Evolutionary conservation across 345 rosid species (phyloP).

Genomic region (Stellera chamaejasme): DNA sequence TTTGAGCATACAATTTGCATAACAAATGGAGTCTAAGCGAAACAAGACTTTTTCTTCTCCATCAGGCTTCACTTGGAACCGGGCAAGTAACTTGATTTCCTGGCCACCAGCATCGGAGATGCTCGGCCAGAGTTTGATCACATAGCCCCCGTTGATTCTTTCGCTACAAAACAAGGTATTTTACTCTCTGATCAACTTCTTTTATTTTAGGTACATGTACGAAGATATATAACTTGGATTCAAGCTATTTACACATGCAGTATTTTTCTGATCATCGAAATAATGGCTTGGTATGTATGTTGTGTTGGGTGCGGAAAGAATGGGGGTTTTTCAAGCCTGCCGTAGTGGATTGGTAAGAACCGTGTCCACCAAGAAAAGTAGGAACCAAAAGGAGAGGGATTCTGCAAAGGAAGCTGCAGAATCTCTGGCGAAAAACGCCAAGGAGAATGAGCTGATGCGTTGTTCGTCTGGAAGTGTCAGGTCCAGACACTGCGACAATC

Average conservation of each 20-base stretch:
- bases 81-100: slow-evolving; percentile 12
- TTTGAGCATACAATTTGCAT: slow-evolving; percentile 5
- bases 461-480: slow-evolving; percentile 48
- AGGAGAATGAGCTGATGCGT: slow-evolving; percentile 49
- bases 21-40: slow-evolving; percentile 26
- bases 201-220: no score
- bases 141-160: neutral
- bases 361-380: slow-evolving; percentile 53
- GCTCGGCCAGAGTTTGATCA: slow-evolving; percentile 2
- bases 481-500: slow-evolving; percentile 35
- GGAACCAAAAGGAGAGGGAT: slow-evolving; percentile 19
- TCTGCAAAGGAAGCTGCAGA: slow-evolving; percentile 57
- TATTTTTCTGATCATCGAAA: no score
- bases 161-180: no score
- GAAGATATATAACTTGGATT: no score
- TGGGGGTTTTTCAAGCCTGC: slow-evolving; percentile 56
- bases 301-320: slow-evolving; percentile 11
- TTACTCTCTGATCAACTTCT: no score
- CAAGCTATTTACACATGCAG: no score
- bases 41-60: slow-evolving; percentile 7
- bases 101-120: slow-evolving; percentile 4
- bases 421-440: slow-evolving; percentile 56
- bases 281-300: no score
- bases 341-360: slow-evolving; percentile 56
- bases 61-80: neutral